These are phyloP conservation scores for Dactylellina leptospora DNA, from an alignment of 2,329 filamentous ascomycete genomes.

Conservation along the genomic window DNA sequence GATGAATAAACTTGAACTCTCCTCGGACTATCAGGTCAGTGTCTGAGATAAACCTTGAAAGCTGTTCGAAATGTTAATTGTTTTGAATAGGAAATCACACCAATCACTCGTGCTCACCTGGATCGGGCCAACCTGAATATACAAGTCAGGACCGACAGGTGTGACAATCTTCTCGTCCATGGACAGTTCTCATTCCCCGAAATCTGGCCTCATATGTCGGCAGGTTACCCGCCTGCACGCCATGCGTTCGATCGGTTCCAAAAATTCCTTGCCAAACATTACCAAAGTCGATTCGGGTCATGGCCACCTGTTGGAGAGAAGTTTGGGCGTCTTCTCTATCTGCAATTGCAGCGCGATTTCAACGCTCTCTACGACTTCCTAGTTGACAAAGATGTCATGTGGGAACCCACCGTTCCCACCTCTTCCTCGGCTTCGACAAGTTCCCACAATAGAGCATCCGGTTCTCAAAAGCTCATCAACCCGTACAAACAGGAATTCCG, in stretches of 20 bases:
- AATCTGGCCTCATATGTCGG: slow-evolving; percentile 66
- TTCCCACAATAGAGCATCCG: slow-evolving; percentile 18
- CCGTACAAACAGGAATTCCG: slow-evolving; percentile 58
- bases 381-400: slow-evolving; percentile 72
- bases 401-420: slow-evolving; percentile 62
- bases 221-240: slow-evolving; percentile 62
- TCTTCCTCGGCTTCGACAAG: slow-evolving; percentile 56
- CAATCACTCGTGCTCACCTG: slow-evolving; percentile 71
- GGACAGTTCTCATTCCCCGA: slow-evolving; percentile 69
- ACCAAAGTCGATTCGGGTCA: slow-evolving; percentile 66
- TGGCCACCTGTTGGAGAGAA: slow-evolving; percentile 69
- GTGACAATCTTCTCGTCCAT: slow-evolving; percentile 68
- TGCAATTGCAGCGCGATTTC: slow-evolving; percentile 72
- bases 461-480: slow-evolving; percentile 54
- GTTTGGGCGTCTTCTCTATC: slow-evolving; percentile 68
- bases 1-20: slow-evolving; percentile 66
- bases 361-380: slow-evolving; percentile 75
- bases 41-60: background rate
- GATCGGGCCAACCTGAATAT: slow-evolving; percentile 71
- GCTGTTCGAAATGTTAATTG: background rate
- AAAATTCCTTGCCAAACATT: slow-evolving; percentile 70
- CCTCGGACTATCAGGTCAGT: slow-evolving; percentile 65
- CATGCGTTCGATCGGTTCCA: slow-evolving; percentile 70
- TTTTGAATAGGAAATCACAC: slow-evolving; percentile 63
- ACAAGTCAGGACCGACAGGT: slow-evolving; percentile 70